phyloP scores from a whole-genome alignment of 805 yeast species.

The Yamadazyma ubonensis region DNA sequence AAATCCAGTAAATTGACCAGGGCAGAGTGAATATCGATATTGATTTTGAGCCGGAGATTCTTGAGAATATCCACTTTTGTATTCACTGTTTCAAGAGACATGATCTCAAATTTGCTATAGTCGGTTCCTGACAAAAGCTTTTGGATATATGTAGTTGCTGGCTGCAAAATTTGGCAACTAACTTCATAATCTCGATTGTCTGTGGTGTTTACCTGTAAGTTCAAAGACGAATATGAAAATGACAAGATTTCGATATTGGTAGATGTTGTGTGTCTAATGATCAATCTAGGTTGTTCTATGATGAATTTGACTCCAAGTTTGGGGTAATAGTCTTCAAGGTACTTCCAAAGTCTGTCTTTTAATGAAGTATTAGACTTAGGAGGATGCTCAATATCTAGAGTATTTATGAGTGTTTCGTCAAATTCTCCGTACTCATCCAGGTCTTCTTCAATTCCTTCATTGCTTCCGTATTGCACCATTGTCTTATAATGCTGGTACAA shows the following conservation, averaged over 20 bases:
- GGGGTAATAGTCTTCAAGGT: slow-evolving; percentile 34
- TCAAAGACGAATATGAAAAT: slow-evolving; percentile 34
- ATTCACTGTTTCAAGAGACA: slow-evolving; percentile 3
- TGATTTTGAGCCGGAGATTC: slow-evolving; percentile 26
- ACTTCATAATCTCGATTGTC: slow-evolving; percentile 31
- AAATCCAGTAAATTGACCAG: slow-evolving; percentile 28
- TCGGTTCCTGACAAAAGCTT: slow-evolving; percentile 14
- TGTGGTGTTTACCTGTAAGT: slow-evolving; percentile 33
- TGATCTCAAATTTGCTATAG: not conserved
- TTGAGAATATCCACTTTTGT: slow-evolving; percentile 23
- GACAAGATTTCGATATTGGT: slow-evolving; percentile 22
- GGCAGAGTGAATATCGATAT: slow-evolving; percentile 21
- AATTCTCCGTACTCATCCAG: slow-evolving; percentile 9
- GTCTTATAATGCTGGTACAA: slow-evolving; percentile 13
- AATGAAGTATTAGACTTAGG: slow-evolving; percentile 8
- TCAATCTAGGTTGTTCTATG: slow-evolving; percentile 34
- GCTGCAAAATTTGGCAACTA: slow-evolving; percentile 34
- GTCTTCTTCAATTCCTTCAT: slow-evolving; percentile 3
- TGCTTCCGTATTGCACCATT: slow-evolving; percentile 5
- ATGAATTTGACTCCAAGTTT: slow-evolving; percentile 27
- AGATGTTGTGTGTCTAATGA: slow-evolving; percentile 19
- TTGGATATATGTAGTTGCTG: slow-evolving; percentile 30
- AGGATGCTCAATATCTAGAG: not conserved
- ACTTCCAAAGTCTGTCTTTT: slow-evolving; percentile 18
- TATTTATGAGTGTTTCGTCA: slow-evolving; percentile 11